These are phyloP conservation scores for Trichocladium antarcticum DNA, from an alignment of 495 filamentous ascomycete species.

Conservation along the genomic window DNA sequence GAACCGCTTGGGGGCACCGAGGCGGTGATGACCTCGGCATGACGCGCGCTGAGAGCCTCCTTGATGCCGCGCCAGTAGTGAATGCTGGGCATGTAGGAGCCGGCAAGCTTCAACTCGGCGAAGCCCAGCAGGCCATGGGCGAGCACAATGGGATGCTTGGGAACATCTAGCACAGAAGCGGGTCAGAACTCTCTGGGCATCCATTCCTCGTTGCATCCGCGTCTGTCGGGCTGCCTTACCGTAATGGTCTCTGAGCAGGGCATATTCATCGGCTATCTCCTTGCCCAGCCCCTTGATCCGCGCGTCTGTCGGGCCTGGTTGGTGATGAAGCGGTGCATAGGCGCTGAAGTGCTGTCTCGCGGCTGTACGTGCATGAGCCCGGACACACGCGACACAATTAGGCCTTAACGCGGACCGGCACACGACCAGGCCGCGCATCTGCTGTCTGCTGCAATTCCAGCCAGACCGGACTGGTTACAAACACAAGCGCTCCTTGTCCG, in stretches of 20 bases:
- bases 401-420: background rate
- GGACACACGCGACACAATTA: background rate
- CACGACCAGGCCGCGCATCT: background rate
- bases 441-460: background rate
- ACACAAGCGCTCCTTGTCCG: too few relatives aligned
- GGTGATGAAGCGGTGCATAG: constrained; percentile 5
- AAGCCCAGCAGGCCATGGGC: constrained; percentile 91
- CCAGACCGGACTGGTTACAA: too few relatives aligned
- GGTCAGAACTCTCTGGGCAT: background rate
- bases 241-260: constrained; percentile 57
- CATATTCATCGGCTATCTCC: constrained; percentile 69
- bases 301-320: constrained; percentile 33
- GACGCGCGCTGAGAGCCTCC: constrained; percentile 60
- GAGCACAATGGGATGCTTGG: constrained; percentile 65
- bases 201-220: too few relatives aligned
- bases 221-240: constrained; percentile 43
- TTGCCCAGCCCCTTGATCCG: constrained; percentile 46
- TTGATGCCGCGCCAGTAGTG: constrained; percentile 89
- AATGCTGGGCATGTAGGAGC: constrained; percentile 59
- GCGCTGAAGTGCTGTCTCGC: constrained; percentile 4
- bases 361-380: too few relatives aligned
- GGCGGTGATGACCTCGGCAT: constrained; percentile 68
- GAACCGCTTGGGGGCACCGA: constrained; percentile 67
- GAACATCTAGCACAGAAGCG: constrained; percentile 37
- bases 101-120: constrained; percentile 65